Conservation (phyloP, 768 basidiomycete genomes). For the Russula ochroleuca region DNA sequence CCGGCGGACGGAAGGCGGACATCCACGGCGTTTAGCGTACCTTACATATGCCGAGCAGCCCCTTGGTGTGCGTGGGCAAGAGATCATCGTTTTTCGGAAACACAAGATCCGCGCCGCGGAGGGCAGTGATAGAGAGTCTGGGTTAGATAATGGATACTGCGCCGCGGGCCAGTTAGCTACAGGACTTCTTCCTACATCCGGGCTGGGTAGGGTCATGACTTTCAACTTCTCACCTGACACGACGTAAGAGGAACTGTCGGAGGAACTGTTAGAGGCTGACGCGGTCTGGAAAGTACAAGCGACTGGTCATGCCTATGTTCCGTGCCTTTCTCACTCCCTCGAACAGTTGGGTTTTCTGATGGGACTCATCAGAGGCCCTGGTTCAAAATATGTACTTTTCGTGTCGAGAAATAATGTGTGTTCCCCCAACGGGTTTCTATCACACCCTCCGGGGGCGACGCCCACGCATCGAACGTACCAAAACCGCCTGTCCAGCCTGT, state of each 20-base stretch:
- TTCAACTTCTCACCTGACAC: neutral
- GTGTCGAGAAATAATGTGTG: too few species aligned
- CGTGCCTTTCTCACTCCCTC: neutral
- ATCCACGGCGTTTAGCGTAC: too few species aligned
- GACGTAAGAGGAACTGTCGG: neutral
- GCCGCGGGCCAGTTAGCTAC: too few species aligned
- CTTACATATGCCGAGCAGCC: conserved; percentile 4
- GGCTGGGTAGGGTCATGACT: neutral
- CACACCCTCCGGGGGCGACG: too few species aligned
- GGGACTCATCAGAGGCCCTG: neutral
- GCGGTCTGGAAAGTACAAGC: conserved; percentile 1
- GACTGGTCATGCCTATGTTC: conserved; percentile 16
- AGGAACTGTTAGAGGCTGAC: conserved; percentile 5
- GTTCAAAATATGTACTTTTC: conserved; percentile 1
- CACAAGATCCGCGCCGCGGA: too few species aligned
- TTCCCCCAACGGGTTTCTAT: too few species aligned
- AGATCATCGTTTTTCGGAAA: conserved; percentile 4
- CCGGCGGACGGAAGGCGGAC: too few species aligned
- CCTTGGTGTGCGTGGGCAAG: neutral
- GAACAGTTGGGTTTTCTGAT: neutral
- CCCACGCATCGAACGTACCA: too few species aligned
- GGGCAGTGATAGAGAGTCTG: too few species aligned
- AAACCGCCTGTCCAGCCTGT: too few species aligned
- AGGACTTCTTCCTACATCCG: too few species aligned
- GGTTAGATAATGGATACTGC: too few species aligned